Conservation (phyloP, 495 filamentous ascomycete genomes). For the Neurospora sp. region DNA sequence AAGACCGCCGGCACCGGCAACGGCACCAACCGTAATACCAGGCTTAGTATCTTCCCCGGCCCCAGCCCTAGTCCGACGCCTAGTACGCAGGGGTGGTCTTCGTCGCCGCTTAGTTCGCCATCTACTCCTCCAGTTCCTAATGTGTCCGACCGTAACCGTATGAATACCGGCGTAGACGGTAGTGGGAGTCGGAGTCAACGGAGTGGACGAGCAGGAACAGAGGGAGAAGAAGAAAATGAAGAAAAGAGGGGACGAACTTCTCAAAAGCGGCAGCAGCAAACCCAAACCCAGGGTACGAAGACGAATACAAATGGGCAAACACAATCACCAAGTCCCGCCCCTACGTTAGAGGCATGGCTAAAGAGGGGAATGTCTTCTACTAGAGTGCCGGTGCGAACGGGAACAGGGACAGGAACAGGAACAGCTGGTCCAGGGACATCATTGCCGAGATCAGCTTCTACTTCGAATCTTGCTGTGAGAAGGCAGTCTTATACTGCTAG, state of each 20-base stretch:
- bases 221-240: neutral
- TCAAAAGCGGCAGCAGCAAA: neutral
- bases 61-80: neutral
- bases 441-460: neutral
- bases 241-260: neutral
- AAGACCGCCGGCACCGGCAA: neutral
- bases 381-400: neutral
- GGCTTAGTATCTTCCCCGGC: neutral
- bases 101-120: neutral
- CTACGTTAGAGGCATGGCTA: neutral
- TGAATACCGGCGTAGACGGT: neutral
- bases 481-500: neutral
- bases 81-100: neutral
- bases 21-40: neutral
- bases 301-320: too few species aligned
- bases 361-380: neutral
- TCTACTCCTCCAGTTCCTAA: neutral
- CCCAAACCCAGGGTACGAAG: neutral
- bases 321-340: neutral
- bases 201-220: neutral
- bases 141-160: neutral
- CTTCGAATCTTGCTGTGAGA: neutral
- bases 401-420: neutral
- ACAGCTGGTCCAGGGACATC: neutral
- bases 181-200: neutral